Evolutionary conservation across 2,329 filamentous ascomycete species (phyloP), one percentile per base, ranked within the genome.

Genomic region (Thelonectria blattea): DNA sequence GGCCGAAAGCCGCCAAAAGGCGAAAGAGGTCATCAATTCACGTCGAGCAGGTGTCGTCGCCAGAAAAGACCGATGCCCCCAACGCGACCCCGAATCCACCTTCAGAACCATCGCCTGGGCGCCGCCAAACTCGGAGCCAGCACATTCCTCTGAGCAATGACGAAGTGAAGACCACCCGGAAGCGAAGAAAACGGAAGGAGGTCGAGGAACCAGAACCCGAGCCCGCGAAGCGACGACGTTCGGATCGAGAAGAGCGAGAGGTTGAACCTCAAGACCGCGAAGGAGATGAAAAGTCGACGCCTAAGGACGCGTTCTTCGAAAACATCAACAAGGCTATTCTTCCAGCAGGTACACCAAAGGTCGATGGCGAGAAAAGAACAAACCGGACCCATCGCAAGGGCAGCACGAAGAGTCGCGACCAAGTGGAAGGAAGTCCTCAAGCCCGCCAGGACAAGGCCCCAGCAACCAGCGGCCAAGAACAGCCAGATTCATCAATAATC

Each of bases 291-390:
- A 58, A 64, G 5, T 32, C 52, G 10, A 24, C 50, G 7, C 60
- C 56, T 3, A 42, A 47, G 14, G 22, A 47, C 1, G 52, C 50
- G 8, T 62, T 71, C 20, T 55, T 54, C 8, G 32, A 62, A 12
- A 48, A 30, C 1, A 63, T 71, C 49, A 71, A 70, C 18, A 45
- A 54, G 18, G 56, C 5, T 22, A 46, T 65, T 24, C 55, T 52
- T 5, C 45, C 34, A 5, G 47, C 46, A 41, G 18, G 12, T 3
- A 57, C 49, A 11, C 42, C 30, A 3, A 45, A 49, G 34, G 18
- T 10, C 3, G 56, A 54, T 7, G 49, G 47, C n/a, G 12, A 37
- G 24, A 48, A 55, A 37, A 43, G 47, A 49, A n/a, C 37, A 48
- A 14, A 43, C 43, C 17, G 17, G 34, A 15, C 53, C 46, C 42